Conservation (phyloP, 2,329 filamentous ascomycete genomes). For the Xylariaceae sp. region DNA sequence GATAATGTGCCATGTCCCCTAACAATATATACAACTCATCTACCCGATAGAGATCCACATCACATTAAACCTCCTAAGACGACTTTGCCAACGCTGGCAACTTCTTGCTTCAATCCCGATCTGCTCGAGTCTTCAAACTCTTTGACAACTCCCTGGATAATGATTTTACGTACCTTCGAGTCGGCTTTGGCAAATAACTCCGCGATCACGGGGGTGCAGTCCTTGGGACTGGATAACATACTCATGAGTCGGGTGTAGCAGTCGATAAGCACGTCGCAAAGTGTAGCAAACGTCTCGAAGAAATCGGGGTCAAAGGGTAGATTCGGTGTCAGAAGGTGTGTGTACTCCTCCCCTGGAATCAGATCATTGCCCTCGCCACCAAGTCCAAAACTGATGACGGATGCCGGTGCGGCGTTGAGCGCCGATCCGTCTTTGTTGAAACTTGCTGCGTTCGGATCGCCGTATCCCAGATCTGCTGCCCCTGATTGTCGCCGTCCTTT, state of each 20-base stretch:
- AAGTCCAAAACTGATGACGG: slow-evolving; percentile 50
- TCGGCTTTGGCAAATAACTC: slow-evolving; percentile 92
- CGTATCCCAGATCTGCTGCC: slow-evolving; percentile 32
- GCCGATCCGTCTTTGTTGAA: slow-evolving; percentile 26
- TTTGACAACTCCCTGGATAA: slow-evolving; percentile 79
- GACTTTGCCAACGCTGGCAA: slow-evolving; percentile 81
- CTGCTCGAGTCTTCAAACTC: slow-evolving; percentile 91
- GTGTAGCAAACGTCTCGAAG: slow-evolving; percentile 89
- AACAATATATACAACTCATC: not conserved
- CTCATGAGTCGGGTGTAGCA: slow-evolving; percentile 76
- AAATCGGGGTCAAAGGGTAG: slow-evolving; percentile 97
- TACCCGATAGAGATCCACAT: slow-evolving; percentile 13
- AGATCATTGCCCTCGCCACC: slow-evolving; percentile 61
- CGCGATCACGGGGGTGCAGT: slow-evolving; percentile 66
- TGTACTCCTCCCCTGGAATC: slow-evolving; percentile 80
- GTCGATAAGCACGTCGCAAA: slow-evolving; percentile 94
- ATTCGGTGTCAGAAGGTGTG: slow-evolving; percentile 81
- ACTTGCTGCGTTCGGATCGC: slow-evolving; percentile 16
- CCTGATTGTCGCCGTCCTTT: slow-evolving; percentile 55
- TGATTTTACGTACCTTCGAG: slow-evolving; percentile 77
- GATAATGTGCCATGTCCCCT: not conserved
- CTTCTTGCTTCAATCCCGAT: slow-evolving; percentile 70
- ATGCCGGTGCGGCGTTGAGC: slow-evolving; percentile 33
- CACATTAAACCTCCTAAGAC: slow-evolving; percentile 82
- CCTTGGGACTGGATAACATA: slow-evolving; percentile 69